These are phyloP conservation scores for Neurospora intermedia DNA, from an alignment of 495 filamentous ascomycete genomes.

Conservation along the genomic window DNA sequence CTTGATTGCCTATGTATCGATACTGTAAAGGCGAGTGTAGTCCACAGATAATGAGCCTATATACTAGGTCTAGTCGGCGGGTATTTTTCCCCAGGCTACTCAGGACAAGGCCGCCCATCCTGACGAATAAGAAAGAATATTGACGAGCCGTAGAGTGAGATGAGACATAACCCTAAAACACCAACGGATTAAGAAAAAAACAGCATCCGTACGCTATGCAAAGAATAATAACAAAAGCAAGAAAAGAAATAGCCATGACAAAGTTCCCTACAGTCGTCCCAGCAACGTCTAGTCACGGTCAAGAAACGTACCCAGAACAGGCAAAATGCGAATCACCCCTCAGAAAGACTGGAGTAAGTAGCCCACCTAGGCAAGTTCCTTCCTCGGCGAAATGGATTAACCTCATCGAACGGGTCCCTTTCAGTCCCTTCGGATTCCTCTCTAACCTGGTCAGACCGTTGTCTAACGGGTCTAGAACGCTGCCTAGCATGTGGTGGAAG, in stretches of 20 bases:
- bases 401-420: neutral
- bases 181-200: neutral
- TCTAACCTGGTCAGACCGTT: neutral
- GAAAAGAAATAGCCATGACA: neutral
- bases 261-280: neutral
- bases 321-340: neutral
- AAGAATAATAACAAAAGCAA: neutral
- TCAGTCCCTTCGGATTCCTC: neutral
- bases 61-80: neutral
- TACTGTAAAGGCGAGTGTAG: neutral
- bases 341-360: neutral
- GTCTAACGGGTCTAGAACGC: neutral
- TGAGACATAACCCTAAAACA: neutral
- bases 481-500: neutral
- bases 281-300: neutral
- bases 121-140: neutral
- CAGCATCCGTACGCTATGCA: neutral
- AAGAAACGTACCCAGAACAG: neutral
- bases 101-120: neutral
- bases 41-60: neutral
- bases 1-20: neutral
- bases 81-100: neutral
- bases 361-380: neutral
- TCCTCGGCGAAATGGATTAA: neutral
- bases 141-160: neutral